Percentiles rank a stretch among this genome's conserved stretches.
These are phyloP conservation scores for Daldinia childiae DNA, from an alignment of 495 filamentous ascomycete species.

Conservation along the genomic window DNA sequence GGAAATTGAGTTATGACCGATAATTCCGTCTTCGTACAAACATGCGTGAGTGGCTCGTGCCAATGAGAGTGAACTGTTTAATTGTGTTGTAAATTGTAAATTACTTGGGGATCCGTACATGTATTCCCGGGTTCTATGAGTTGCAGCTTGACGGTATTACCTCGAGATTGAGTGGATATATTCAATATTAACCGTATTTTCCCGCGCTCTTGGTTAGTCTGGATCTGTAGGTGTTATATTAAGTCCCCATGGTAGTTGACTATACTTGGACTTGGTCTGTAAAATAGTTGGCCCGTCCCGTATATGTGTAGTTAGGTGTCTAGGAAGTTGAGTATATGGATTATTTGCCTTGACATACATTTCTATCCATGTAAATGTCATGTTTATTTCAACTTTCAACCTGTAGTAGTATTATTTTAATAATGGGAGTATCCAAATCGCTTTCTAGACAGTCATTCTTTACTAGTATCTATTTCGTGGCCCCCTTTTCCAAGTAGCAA, in stretches of 20 bases:
- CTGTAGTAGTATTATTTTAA: no score
- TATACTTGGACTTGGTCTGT: neutral
- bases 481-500: no score
- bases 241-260: neutral
- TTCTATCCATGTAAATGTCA: no score
- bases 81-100: neutral
- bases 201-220: neutral
- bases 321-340: no score
- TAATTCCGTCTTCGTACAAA: neutral
- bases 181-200: neutral
- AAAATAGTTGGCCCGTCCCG: neutral
- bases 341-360: no score
- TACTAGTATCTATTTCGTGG: no score
- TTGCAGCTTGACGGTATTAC: neutral
- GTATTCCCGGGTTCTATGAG: neutral
- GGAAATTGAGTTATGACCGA: constrained; percentile 1
- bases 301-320: neutral
- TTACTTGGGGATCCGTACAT: neutral
- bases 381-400: no score
- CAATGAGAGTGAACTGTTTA: neutral
- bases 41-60: neutral
- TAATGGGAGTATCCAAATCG: no score
- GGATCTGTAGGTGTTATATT: neutral
- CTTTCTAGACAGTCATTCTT: no score
- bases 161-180: neutral